Evolutionary conservation across 2,329 filamentous ascomycete genomes (phyloP), one percentile per base, ranked within the genome.

Genomic region (Pseudogymnoascus sp.): DNA sequence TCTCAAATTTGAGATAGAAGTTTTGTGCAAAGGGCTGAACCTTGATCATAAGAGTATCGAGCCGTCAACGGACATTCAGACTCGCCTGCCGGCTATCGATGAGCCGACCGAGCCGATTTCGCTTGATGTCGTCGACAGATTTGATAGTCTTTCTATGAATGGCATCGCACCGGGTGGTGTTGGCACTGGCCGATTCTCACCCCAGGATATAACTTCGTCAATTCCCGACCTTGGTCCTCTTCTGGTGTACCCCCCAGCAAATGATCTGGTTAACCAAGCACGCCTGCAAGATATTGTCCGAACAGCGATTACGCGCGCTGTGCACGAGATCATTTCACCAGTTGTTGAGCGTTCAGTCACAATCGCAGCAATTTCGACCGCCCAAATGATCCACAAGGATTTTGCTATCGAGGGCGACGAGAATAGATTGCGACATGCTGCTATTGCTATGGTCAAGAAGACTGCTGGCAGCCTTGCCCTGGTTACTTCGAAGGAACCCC

Each of bases 281-380:
- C 84, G 89, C 10, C 74, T 88, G 57, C 83, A 85, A 64, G 83
- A 86, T 67, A 96, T 97, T 67, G 91, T 97, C 61, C 85, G 89
- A 66, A 87, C 82, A 54, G 92, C 95, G 37, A 88, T 97, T 60
- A 91, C 90, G 54, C 88, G 92, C 63, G 93, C 95, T 33, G 87
- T 99, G 41, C 88, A 91, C 63, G 95, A 99, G 71, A 99, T 99
- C 61, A 97, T 99, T 64, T 91, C 93, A 60, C 95, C 94, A 24
- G 94, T 99, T 1, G 95, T 99, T 11, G 95, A 99, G 73, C 85
- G 94, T 61, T 99, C 94, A 1, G 93, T 99, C 39, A 97, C 95
- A 0, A 99, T 99, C 72, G 94, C 94, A 50, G 93, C 93, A 1
- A 97, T 99, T 63, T 96, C 93, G 2, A 97, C 95, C 0, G 89